Percentiles rank a stretch among this genome's conserved stretches.
Evolutionary conservation across 2,329 filamentous ascomycete species (phyloP).

Genomic region (Colletotrichum spinosum): DNA sequence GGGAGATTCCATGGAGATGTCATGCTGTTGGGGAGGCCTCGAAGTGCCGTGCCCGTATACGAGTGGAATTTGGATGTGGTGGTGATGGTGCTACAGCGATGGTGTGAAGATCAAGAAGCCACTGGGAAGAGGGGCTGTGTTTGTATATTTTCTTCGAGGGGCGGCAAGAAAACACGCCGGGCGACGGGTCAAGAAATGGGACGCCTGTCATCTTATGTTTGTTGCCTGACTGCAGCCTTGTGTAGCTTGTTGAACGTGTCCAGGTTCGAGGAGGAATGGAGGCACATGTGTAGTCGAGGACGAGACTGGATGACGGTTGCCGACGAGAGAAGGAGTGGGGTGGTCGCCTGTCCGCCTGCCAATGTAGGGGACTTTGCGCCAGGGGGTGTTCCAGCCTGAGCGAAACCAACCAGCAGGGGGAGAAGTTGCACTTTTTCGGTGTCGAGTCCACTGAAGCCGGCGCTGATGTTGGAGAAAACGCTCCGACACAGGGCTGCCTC

Average conservation of each 20-base stretch:
- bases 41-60: slow-evolving; percentile 22
- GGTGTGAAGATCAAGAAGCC: not conserved
- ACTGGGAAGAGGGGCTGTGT: slow-evolving; percentile 28
- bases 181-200: not conserved
- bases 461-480: not conserved
- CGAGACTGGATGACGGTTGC: no score
- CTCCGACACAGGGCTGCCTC: not conserved
- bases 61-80: not conserved
- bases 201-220: slow-evolving; percentile 13
- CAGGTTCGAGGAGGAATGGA: not conserved
- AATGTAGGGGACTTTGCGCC: slow-evolving; percentile 25
- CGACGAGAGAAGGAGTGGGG: not conserved
- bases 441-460: no score
- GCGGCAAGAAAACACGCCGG: slow-evolving; percentile 4
- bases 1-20: not conserved
- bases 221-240: slow-evolving; percentile 13
- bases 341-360: not conserved
- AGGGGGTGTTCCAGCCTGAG: not conserved
- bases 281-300: slow-evolving; percentile 16
- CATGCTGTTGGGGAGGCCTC: not conserved
- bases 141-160: slow-evolving; percentile 7
- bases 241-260: not conserved
- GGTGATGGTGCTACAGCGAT: not conserved
- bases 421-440: no score
- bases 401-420: no score